phyloP scores from a whole-genome alignment of 768 basidiomycete species.

The Suillus placidus region DNA sequence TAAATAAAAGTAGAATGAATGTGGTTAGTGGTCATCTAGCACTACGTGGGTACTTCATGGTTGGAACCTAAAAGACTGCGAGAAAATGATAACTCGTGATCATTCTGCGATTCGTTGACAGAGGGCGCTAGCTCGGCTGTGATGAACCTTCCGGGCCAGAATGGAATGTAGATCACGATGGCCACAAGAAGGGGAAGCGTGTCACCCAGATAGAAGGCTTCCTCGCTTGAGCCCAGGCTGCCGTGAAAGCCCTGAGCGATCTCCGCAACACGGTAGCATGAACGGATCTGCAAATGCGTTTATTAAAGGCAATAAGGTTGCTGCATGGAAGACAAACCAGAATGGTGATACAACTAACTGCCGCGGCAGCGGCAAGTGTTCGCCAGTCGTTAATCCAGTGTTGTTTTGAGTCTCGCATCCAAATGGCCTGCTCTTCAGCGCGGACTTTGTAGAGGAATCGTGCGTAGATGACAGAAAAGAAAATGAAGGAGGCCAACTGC shows the following conservation, averaged over 20 bases:
- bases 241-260: conserved; percentile 65
- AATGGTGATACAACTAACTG: conserved; percentile 63
- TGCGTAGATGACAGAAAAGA: conserved; percentile 49
- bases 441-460: conserved; percentile 54
- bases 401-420: conserved; percentile 40
- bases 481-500: conserved; percentile 55
- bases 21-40: background rate
- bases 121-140: background rate
- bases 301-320: background rate
- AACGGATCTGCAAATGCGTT: conserved; percentile 54
- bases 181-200: conserved; percentile 68
- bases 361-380: conserved; percentile 50
- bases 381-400: conserved; percentile 63
- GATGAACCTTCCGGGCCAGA: conserved; percentile 70
- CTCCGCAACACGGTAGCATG: conserved; percentile 61
- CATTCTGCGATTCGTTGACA: background rate
- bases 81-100: background rate
- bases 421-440: conserved; percentile 42
- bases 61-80: too few species aligned
- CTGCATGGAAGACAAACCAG: conserved; percentile 45
- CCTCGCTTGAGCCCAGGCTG: conserved; percentile 57
- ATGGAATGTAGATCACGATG: conserved; percentile 53
- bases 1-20: background rate
- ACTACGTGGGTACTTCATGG: background rate
- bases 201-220: conserved; percentile 68